phyloP scores from a whole-genome alignment of 768 basidiomycete species.

The Dacryopinax spathularia region DNA sequence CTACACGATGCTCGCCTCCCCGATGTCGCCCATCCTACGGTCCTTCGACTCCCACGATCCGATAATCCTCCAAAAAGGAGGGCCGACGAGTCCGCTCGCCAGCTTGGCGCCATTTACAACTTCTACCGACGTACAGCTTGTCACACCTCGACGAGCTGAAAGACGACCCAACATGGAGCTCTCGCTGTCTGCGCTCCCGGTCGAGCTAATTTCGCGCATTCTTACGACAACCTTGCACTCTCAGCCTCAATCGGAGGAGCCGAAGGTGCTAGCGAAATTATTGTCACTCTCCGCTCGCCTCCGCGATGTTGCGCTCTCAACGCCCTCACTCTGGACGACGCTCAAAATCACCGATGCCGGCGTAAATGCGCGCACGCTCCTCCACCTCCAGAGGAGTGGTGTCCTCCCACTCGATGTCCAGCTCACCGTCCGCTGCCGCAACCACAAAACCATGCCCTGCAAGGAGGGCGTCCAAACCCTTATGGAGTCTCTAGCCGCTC shows the following conservation, averaged over 20 bases:
- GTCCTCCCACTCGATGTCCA: background rate
- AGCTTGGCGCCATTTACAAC: too few relatives aligned
- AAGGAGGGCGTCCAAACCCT: background rate
- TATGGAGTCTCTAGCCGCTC: background rate
- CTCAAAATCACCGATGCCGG: background rate
- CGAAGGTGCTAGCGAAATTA: background rate
- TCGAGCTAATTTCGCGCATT: background rate
- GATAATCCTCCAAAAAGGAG: background rate
- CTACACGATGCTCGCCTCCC: background rate
- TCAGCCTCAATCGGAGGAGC: background rate
- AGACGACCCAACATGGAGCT: too few relatives aligned
- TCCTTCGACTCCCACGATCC: background rate
- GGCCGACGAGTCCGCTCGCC: background rate
- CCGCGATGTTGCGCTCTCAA: background rate
- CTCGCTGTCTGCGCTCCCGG: background rate
- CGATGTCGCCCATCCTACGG: background rate
- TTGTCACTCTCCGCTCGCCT: background rate
- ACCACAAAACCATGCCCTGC: background rate
- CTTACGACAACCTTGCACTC: background rate
- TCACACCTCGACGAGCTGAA: too few relatives aligned
- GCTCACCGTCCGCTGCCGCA: background rate
- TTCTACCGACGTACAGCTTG: too few relatives aligned
- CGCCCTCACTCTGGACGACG: background rate
- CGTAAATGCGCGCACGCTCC: background rate
- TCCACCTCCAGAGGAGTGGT: background rate